phyloP scores from a whole-genome alignment of 495 filamentous ascomycete species.

The Penicillium soppii region DNA sequence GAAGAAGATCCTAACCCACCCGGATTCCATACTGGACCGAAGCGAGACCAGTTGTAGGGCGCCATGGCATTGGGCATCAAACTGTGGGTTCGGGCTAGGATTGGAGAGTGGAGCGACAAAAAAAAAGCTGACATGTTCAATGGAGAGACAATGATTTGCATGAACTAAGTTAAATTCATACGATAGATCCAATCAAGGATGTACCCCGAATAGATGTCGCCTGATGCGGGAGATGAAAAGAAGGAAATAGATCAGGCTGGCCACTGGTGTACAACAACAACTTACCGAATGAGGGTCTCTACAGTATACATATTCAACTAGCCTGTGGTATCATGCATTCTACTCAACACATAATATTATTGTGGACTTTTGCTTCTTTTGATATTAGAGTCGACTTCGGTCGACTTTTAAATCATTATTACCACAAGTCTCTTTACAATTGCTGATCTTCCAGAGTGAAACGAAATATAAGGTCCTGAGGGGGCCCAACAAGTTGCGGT shows the following conservation, averaged over 20 bases:
- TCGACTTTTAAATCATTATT: too few relatives aligned
- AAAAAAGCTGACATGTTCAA: constrained; percentile 39
- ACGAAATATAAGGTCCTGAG: too few relatives aligned
- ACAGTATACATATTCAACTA: too few relatives aligned
- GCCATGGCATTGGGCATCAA: constrained; percentile 48
- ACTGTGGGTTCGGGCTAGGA: constrained; percentile 21
- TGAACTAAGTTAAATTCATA: constrained; percentile 7
- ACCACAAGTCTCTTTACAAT: too few relatives aligned
- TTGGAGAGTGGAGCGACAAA: constrained; percentile 17
- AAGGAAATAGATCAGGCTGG: background rate
- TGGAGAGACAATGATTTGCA: constrained; percentile 26
- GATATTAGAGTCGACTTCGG: too few relatives aligned
- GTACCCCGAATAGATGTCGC: background rate
- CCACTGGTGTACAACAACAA: constrained; percentile 8
- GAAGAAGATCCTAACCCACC: constrained; percentile 10
- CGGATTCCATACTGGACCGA: constrained; percentile 25
- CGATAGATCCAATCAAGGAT: background rate
- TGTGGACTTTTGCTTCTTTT: too few relatives aligned
- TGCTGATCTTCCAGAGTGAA: too few relatives aligned
- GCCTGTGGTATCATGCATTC: too few relatives aligned
- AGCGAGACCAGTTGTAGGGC: constrained; percentile 32
- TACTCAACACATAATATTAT: too few relatives aligned
- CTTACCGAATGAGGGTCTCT: background rate
- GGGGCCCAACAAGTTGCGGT: too few relatives aligned
- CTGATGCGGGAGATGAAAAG: background rate